These are phyloP conservation scores for Colletotrichum zoysiae DNA, from an alignment of 2,329 filamentous ascomycete genomes.

Conservation along the genomic window DNA sequence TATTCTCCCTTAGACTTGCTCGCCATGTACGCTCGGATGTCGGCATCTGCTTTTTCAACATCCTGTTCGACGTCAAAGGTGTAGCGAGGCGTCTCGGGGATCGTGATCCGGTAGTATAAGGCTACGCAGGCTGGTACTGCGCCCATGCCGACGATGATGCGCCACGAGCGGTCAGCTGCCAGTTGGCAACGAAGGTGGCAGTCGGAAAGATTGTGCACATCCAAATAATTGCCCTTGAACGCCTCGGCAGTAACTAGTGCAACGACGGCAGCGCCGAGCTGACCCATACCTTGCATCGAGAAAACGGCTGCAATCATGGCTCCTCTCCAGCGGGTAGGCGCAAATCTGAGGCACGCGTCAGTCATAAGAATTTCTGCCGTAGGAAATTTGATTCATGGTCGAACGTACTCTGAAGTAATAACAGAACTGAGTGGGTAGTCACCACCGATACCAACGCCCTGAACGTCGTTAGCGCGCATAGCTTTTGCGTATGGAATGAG, in stretches of 20 bases:
- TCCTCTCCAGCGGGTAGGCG: slow-evolving; percentile 83
- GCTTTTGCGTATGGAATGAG: neutral
- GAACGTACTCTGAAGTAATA: slow-evolving; percentile 78
- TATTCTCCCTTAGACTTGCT: slow-evolving; percentile 62
- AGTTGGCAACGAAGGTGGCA: slow-evolving; percentile 75
- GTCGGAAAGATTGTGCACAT: slow-evolving; percentile 51
- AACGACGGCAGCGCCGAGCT: slow-evolving; percentile 78
- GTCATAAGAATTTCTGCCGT: neutral
- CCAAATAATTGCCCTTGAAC: slow-evolving; percentile 67
- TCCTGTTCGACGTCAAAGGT: slow-evolving; percentile 85
- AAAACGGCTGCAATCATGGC: slow-evolving; percentile 89
- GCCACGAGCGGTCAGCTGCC: slow-evolving; percentile 85
- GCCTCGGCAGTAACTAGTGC: slow-evolving; percentile 76
- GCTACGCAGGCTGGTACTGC: slow-evolving; percentile 82
- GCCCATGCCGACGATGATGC: slow-evolving; percentile 83
- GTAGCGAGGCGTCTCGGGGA: slow-evolving; percentile 86
- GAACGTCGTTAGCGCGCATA: neutral
- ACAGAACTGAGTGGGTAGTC: slow-evolving; percentile 86
- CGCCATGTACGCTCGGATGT: slow-evolving; percentile 72
- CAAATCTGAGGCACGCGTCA: slow-evolving; percentile 66
- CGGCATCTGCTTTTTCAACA: slow-evolving; percentile 79
- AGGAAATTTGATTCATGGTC: neutral
- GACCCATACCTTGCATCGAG: slow-evolving; percentile 87
- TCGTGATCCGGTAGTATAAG: slow-evolving; percentile 87
- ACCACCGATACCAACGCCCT: slow-evolving; percentile 81